Base-by-base conservation (phyloP, 768 basidiomycete genomes). In the Suillus occidentalis region DNA sequence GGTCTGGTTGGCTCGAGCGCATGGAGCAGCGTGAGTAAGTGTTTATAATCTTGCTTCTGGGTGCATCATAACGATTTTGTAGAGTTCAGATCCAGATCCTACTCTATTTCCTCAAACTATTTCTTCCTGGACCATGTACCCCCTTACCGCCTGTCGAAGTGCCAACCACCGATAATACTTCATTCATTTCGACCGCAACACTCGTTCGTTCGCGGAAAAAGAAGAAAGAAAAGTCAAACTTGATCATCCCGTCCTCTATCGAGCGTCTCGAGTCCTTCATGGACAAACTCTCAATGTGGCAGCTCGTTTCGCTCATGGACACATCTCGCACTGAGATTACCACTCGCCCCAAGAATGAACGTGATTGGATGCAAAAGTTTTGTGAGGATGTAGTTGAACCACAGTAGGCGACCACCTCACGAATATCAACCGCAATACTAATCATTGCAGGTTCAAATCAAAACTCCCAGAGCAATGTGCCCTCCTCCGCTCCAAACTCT, bases 271-370 rank as follows among this genome's bases (percentile, higher is more conserved):
- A 93, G 72, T 78, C 80, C 1, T 87, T 89, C 74, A 91, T 92
- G 88, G 91, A 93, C 75, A 90, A 88, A 70, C 74, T 94, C 8
- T 89, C 88, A 4, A 87, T 84, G 77, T 91, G 90, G 90, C 92
- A 93, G 70, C 83, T 93, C 25, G 74, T 80, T 67, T 67, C 66
- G 4, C 71, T 74, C 40, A 73, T 89, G 63, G 75, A 79, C 5
- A 70, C 84, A 14, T 72, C 78, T 28, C 47, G 63, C n/a, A 62
- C 65, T 47, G 69, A 63, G 63, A 64, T 43, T 22, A 71, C 59
- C 58, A 40, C 25, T 18, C 70, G 61, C 31, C 57, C n/a, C 5
- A 60, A 53, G 22, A 47, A 66, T 16, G 78, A 82, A 43, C 78
- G 79, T 2, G 91, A 94, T 69, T 93, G 92, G 91, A 87, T 86